Base-by-base conservation (phyloP, 1,284 basidiomycete genomes). In the Boletellus sp. region DNA sequence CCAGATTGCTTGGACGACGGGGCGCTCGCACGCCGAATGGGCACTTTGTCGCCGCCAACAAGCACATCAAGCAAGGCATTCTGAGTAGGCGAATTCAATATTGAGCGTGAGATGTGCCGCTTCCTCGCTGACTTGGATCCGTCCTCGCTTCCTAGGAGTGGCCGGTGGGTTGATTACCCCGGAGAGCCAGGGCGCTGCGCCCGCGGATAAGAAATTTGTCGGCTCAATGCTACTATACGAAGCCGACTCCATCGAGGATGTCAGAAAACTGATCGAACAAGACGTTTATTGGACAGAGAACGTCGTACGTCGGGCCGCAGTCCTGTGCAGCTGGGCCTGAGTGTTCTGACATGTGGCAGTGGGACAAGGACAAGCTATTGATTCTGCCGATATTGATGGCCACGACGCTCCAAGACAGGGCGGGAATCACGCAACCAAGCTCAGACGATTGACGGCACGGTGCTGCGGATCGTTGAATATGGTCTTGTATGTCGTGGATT, bases 211-310 rank as follows among this genome's bases (percentile, higher is more conserved):
- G 58, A 73, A 74, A 50, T 70, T 79, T 44, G 61, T 76, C 20
- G 80, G 76, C 4, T 81, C 78, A 1, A 57, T 70, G 34, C 54
- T 82, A 35, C 69, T 82, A 34, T 65, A 73, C 41, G 69, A 78
- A 53, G 73, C 73, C 5, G 67, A 72, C 45, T 75, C 61, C 6
- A 55, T 81, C 32, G 73, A 72, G 23, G 69, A 71, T n/a, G 78
- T 71, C 29, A 71, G 61, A 55, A 68, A 68, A 46, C 53, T 73
- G 37, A 64, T 81, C n/a, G 72, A 79, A 54, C 55, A 56, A 22
- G 80, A 82, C 53, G 55, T 79, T 5, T 82, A 81, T 55, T 80
- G 76, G 61, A 77, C 69, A 13, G 67, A 68, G 48, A 71, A 71
- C 33, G 79, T 82, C 36, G 80, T 81, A 53, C 68, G 78, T 73